phyloP scores from a whole-genome alignment of 108 stramenopile genomes.

The Ochromonas danica region DNA sequence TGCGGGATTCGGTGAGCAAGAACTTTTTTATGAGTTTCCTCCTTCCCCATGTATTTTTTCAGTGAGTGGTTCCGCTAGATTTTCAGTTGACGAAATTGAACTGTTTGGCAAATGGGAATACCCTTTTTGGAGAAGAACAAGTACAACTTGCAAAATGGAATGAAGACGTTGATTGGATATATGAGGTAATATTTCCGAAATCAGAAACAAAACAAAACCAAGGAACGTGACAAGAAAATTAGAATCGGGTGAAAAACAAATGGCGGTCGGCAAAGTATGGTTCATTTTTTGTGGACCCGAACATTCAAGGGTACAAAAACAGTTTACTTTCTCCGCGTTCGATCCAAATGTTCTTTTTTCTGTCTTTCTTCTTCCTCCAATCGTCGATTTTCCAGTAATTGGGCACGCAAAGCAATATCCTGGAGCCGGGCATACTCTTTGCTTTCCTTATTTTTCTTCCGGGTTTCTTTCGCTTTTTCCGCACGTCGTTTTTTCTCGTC shows the following conservation, averaged over 20 bases:
- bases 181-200: conserved; percentile 17
- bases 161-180: conserved; percentile 16
- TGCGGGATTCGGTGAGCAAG: conserved; percentile 13
- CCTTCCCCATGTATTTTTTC: conserved; percentile 15
- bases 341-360: conserved; percentile 17
- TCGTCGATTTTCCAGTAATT: conserved; percentile 16
- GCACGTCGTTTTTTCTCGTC: conserved; percentile 14
- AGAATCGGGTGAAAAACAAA: conserved; percentile 16
- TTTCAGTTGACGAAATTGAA: conserved; percentile 17
- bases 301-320: conserved; percentile 16
- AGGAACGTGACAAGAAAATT: conserved; percentile 16
- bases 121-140: conserved; percentile 15
- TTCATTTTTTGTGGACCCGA: conserved; percentile 15
- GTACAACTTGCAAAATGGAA: conserved; percentile 16
- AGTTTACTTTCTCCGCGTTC: conserved; percentile 15
- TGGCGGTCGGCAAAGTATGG: conserved; percentile 13
- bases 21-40: conserved; percentile 17
- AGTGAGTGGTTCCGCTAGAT: conserved; percentile 14
- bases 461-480: conserved; percentile 15
- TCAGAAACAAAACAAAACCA: conserved; percentile 17
- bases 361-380: conserved; percentile 15
- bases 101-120: conserved; percentile 15
- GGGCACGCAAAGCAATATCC: conserved; percentile 13
- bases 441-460: conserved; percentile 16
- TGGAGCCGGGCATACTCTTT: conserved; percentile 13